Evolutionary conservation across 345 rosid genomes (phyloP), one percentile per base, ranked within the genome.

Genomic region (Acer saccharum): DNA sequence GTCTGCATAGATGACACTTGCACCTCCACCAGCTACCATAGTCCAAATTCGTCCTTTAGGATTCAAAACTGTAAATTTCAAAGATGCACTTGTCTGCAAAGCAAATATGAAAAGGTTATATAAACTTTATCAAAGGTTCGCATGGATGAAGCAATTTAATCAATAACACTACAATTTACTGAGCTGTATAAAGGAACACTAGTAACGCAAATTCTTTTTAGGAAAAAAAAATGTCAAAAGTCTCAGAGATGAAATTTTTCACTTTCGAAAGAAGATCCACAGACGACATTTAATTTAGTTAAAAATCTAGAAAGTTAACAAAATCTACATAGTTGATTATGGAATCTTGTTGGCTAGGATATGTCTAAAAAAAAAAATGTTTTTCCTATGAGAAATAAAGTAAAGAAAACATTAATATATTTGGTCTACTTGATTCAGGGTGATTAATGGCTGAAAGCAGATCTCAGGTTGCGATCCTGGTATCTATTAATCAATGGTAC

Each of bases 1-100:
- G 79, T 92, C 98, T 0, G 98, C 97, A 81, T 93, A 96, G 84
- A 94, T 94, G 87, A 96, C 99, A 83, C 98, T 94, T 76, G 99
- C 99, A 82, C 99, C 99, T 62, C 99, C 98, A 74, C 99, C 98
- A 76, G 97, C 97, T 10, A 94, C 99, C 98, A 92, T 91, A 58
- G 93, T 92, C 98, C 98, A 93, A 81, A 96, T 96, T 80, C 97
- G 73, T 64, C 98, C 98, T 81, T 87, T 87, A 61, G 99, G 98
- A 80, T 96, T 96, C 87, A 96, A 77, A 86, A 96, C 95, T 0
- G 97, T 96, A 86, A 94, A 93, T 83, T 94, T 96, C 90, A 96
- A 87, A 44, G 99, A 94, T 71, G 99, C 97, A 84, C 97, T 94
- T 46, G 98, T 96, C 99, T 95, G 89, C 84, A 85, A 85, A 81